Evolutionary conservation across 2,329 filamentous ascomycete species (phyloP).

Genomic region (Exophiala mesophila): DNA sequence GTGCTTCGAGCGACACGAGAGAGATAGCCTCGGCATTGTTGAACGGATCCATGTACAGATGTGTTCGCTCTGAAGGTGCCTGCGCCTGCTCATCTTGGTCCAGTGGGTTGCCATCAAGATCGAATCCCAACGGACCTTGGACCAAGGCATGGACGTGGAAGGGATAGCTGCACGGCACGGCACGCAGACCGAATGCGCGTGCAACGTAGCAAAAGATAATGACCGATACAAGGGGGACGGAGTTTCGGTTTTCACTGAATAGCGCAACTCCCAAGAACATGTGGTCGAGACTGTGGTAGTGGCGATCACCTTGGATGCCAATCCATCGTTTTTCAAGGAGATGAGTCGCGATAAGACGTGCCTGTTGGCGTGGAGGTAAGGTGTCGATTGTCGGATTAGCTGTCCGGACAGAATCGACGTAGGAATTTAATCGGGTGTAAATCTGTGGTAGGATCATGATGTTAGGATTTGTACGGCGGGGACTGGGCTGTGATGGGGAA

Average conservation of each 20-base stretch:
- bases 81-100: slow-evolving; percentile 21
- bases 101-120: slow-evolving; percentile 51
- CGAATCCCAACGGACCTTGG: slow-evolving; percentile 52
- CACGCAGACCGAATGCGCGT: slow-evolving; percentile 66
- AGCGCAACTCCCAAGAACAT: slow-evolving; percentile 82
- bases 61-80: slow-evolving; percentile 16
- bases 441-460: slow-evolving; percentile 53
- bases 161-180: slow-evolving; percentile 74
- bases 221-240: slow-evolving; percentile 78
- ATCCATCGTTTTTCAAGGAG: slow-evolving; percentile 63
- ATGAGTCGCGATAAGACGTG: slow-evolving; percentile 64
- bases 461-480: no score
- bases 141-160: slow-evolving; percentile 82
- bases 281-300: slow-evolving; percentile 77
- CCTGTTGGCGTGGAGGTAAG: slow-evolving; percentile 61
- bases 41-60: slow-evolving; percentile 78
- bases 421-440: slow-evolving; percentile 58
- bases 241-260: slow-evolving; percentile 66
- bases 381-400: slow-evolving; percentile 51
- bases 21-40: slow-evolving; percentile 63
- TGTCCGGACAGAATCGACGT: slow-evolving; percentile 54
- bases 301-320: slow-evolving; percentile 61
- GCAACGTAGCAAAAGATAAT: slow-evolving; percentile 82
- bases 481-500: slow-evolving; percentile 8
- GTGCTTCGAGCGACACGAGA: slow-evolving; percentile 52